These are phyloP conservation scores for Sporothrix globosa DNA, from an alignment of 2,329 filamentous ascomycete genomes.

Conservation along the genomic window DNA sequence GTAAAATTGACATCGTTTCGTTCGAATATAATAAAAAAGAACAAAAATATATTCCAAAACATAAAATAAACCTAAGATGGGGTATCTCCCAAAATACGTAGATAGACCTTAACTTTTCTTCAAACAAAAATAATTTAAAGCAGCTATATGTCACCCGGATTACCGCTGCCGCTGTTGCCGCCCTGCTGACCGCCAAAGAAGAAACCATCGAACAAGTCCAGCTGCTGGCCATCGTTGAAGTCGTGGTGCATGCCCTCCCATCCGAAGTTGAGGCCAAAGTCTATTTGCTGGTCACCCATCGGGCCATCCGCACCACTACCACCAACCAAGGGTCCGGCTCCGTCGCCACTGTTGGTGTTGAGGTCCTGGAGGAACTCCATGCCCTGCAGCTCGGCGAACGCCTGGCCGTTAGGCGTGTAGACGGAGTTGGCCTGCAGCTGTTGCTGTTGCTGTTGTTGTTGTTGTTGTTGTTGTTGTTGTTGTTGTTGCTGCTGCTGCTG, in stretches of 20 bases:
- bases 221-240: conserved; percentile 61
- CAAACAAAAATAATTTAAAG: not conserved
- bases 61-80: not conserved
- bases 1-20: too few relatives aligned
- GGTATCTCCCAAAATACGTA: conserved; percentile 23
- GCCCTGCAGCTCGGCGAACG: conserved; percentile 55
- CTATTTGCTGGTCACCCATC: conserved; percentile 55
- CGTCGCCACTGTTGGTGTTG: conserved; percentile 37
- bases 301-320: not conserved
- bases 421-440: conserved; percentile 33
- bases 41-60: not conserved
- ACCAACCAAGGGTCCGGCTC: conserved; percentile 33
- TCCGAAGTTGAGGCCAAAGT: conserved; percentile 69
- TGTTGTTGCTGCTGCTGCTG: conserved; percentile 39
- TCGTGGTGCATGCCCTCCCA: conserved; percentile 67
- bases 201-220: conserved; percentile 73
- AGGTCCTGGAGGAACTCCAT: conserved; percentile 60
- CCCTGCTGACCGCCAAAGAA: conserved; percentile 65
- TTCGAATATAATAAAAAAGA: not conserved
- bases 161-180: conserved; percentile 26
- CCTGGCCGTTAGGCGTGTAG: conserved; percentile 39
- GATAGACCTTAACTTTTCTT: not conserved
- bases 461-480: conserved; percentile 39
- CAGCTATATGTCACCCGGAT: conserved; percentile 13
- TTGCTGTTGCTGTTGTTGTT: conserved; percentile 31